Evolutionary conservation across 2,329 filamentous ascomycete species (phyloP).

Genomic region (Penicillium aurantiogriseum): DNA sequence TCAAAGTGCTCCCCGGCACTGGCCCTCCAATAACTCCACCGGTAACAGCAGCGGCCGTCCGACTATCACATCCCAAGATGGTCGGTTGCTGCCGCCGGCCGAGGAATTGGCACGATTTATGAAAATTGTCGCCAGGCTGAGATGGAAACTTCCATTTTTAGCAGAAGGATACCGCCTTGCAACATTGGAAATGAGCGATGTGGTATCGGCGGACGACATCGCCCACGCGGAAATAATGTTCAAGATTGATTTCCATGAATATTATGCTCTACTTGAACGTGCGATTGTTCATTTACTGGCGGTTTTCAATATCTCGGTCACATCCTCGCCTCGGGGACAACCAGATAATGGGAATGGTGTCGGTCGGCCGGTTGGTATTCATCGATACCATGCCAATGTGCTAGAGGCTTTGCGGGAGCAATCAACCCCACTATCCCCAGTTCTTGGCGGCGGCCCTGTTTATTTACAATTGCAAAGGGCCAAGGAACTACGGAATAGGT

Average conservation of each 20-base stretch:
- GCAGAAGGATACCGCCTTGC: conserved; percentile 57
- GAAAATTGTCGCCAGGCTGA: conserved; percentile 59
- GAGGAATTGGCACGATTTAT: conserved; percentile 58
- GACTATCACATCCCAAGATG: conserved; percentile 2
- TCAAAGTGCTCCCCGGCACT: background rate
- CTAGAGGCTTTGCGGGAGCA: conserved; percentile 60
- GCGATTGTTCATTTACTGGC: conserved; percentile 66
- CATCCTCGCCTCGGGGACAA: conserved; percentile 26
- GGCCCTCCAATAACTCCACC: conserved; percentile 7
- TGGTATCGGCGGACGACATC: conserved; percentile 21
- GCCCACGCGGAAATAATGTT: conserved; percentile 63
- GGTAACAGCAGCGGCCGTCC: conserved; percentile 1
- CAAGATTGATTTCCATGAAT: conserved; percentile 76
- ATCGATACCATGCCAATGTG: conserved; percentile 69
- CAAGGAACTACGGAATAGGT: conserved; percentile 69
- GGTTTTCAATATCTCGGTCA: conserved; percentile 60
- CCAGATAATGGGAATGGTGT: conserved; percentile 19
- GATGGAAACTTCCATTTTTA: conserved; percentile 64
- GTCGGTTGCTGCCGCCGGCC: conserved; percentile 17
- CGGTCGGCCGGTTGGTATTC: conserved; percentile 37
- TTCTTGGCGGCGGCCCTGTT: conserved; percentile 57
- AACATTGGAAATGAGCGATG: conserved; percentile 32
- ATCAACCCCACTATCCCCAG: conserved; percentile 55
- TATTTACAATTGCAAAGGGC: conserved; percentile 61
- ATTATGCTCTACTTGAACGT: conserved; percentile 70